Evolutionary conservation across 2,329 filamentous ascomycete species (phyloP), one percentile per base, ranked within the genome.

Genomic region (Claviceps monticola): DNA sequence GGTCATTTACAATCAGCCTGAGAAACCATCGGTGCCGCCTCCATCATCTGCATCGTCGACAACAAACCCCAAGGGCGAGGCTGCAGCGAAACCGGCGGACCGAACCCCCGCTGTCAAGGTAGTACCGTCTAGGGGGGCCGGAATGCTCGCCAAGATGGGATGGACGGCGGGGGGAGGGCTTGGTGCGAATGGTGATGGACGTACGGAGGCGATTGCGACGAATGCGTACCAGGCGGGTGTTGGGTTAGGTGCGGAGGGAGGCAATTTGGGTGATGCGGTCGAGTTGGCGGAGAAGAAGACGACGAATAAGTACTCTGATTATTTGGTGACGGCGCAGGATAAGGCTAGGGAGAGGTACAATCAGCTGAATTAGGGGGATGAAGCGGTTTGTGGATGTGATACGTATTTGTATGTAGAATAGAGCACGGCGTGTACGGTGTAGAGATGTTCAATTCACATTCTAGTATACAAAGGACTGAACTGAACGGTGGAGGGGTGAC

Each of bases 91-190:
- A 14, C 26, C 56, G 2, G 23, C 41, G 8, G 58, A 43, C 16
- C 53, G 59, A 23, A 50, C 59, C 2, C 45, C 55, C 13, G 51
- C 59, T 2, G 46, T 54, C 11, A 62, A 61, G 36, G 66, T 72
- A 6, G 62, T 63, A 48, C 67, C 71, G 54, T 81, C 79, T 38
- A 86, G 83, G 64, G 82, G 83, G 13, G 80, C 80, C 0, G 78
- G 79, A 3, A 73, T 87, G 61, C 70, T 88, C 41, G 79, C 80
- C 41, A 87, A 86, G 70, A 84, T 86, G 79, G 84, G 84, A 26
- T 87, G 83, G 83, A 79, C 70, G 21, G 71, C 74, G 1, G 83
- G 84, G 8, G 72, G 75, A 52, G 83, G 84, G 0, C 70, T 87
- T 4, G 84, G 84, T 2, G 80, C 76, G 0, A 74, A 76, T 46